Evolutionary conservation across 2,329 filamentous ascomycete genomes (phyloP), one percentile per base, ranked within the genome.

Genomic region (Tolypocladium ovalisporum): DNA sequence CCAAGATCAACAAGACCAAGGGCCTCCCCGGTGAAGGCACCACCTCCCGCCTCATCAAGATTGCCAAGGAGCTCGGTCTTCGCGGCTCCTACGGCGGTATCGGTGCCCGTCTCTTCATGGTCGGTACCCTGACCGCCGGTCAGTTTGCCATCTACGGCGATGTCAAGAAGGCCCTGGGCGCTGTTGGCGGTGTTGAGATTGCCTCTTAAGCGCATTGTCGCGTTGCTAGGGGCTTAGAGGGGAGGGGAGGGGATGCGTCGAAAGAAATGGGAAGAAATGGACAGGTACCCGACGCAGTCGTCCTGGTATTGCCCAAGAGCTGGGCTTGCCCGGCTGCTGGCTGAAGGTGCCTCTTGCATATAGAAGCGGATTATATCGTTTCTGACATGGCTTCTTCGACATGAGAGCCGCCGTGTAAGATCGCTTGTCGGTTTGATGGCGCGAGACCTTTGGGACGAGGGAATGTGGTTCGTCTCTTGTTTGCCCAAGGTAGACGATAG

Each of bases 1-100:
- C 84, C 78, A 94, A 93, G 85, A 94, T 95, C 82, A 95, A 95
- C 88, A 94, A 94, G 88, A 90, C 88, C 77, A 86, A 90, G 81
- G 90, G 89, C 77, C 79, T 85, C 60, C 89, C 90, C 64, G 90
- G 90, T 80, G 89, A 95, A 80, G 85, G 90, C 70, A 94, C 88
- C 68, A 83, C 83, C 71, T 82, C 79, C 74, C 87, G 90, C 75
- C 78, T 95, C 70, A 80, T 93, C 80, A 94, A 94, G 86, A 95
- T 95, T 70, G 89, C 78, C 66, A 88, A 86, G 77, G 89, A 95
- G 78, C 87, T 95, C 67, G 90, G 90, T 71, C 61, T 95, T 73
- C 81, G 80, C 66, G 90, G 90, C 66, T 88, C 83, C 57, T 95
- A 86, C 79, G 78, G 81, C 68, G 90, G 90, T 84, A 88, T 95